These are phyloP conservation scores for Lotus japonicus DNA, from an alignment of 306 rosid genomes.

Conservation along the genomic window DNA sequence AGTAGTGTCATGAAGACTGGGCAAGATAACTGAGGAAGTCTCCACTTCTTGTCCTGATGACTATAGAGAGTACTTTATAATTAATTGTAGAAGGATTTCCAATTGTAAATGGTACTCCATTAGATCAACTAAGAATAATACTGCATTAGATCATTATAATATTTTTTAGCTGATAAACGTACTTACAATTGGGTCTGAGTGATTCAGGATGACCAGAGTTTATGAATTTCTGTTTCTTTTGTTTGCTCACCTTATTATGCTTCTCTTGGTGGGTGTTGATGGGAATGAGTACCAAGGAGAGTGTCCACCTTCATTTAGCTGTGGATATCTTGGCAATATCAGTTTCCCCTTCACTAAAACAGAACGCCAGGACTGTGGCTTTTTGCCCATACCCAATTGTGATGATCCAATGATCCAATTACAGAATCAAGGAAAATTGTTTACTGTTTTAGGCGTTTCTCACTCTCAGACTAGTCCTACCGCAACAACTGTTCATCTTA, in stretches of 20 bases:
- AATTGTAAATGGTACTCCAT: no score
- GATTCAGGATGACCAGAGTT: constrained; percentile 2
- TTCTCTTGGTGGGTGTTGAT: not conserved
- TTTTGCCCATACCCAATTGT: constrained; percentile 17
- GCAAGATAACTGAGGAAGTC: not conserved
- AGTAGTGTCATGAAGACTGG: no score
- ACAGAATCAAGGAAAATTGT: constrained; percentile 3
- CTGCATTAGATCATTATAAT: no score
- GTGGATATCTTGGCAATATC: constrained; percentile 28
- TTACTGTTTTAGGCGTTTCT: not conserved
- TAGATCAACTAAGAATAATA: no score
- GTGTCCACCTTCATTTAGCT: constrained; percentile 20
- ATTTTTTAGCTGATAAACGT: no score
- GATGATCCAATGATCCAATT: not conserved
- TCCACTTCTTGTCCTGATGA: not conserved
- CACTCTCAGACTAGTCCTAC: no score
- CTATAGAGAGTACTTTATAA: no score
- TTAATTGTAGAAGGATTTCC: no score
- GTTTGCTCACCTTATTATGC: constrained; percentile 6
- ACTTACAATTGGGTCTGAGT: no score
- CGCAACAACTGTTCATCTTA: not conserved
- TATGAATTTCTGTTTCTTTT: not conserved
- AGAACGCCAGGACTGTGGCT: constrained; percentile 24
- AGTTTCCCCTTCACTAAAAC: constrained; percentile 24
- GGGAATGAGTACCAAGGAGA: not conserved